Evolutionary conservation across 1,284 basidiomycete genomes (phyloP), one percentile per base, ranked within the genome.

Genomic region (Moniliella sp.): DNA sequence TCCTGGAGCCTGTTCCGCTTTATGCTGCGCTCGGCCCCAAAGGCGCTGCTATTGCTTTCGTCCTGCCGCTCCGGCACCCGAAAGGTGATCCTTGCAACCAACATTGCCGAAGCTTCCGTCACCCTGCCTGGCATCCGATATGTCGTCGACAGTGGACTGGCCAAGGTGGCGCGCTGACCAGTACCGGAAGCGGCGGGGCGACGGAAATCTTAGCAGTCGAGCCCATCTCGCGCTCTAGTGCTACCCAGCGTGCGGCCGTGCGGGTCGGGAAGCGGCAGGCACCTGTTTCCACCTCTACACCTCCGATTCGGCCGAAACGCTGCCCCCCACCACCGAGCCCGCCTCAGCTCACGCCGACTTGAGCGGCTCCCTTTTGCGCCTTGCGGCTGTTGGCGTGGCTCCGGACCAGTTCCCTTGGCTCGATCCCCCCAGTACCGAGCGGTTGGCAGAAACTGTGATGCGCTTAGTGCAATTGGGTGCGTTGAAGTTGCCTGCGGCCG

Each of bases 91-190:
- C 67, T 93, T 25, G 73, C 86, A 2, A 94, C 86, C 28, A 94
- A 93, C 62, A 88, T 94, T 38, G 88, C 86, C 9, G 86, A 94
- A 64, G 91, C 84, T 1, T 84, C 80, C 4, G 71, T 94, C 46
- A 94, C 86, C 1, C 93, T 94, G 45, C 86, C 86, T 1, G 81
- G 93, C 52, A 83, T 93, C 16, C 83, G 91, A 4, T 86, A 82
- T 54, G 86, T 94, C 30, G 74, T 93, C 28, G 86, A 94, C 42
- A 27, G 11, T 15, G 15, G 3, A 49, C 48, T 0, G 42, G 44
- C 4, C 56, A 72, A 78, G 0, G 86, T n/a, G n/a, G n/a, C n/a
- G n/a, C n/a, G n/a, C n/a, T n/a, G n/a, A n/a, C n/a, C n/a, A n/a
- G n/a, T n/a, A n/a, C n/a, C n/a, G n/a, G n/a, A n/a, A n/a, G n/a